Percentiles rank a stretch among this genome's conserved stretches.
Conservation (phyloP, 768 basidiomycete species). For the Suillus brevipes region DNA sequence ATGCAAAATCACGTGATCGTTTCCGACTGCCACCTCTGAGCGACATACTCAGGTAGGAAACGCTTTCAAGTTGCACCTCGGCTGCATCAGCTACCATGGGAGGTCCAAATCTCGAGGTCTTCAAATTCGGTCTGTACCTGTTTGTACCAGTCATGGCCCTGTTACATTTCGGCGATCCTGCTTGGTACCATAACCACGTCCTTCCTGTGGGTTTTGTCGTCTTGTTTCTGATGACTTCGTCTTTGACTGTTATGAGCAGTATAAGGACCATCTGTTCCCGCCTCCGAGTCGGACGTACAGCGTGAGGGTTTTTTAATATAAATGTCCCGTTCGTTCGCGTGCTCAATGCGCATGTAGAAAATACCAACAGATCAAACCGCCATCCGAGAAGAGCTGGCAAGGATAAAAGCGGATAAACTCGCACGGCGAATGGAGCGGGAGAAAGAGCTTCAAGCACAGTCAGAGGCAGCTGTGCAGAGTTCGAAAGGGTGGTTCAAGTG, state of each 20-base stretch:
- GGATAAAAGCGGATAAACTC: slow-evolving; percentile 65
- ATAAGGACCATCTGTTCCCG: slow-evolving; percentile 72
- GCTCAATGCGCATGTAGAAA: slow-evolving; percentile 36
- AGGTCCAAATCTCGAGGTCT: slow-evolving; percentile 82
- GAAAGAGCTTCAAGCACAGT: slow-evolving; percentile 34
- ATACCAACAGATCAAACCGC: slow-evolving; percentile 67
- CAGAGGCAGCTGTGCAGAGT: slow-evolving; percentile 13
- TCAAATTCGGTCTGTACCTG: slow-evolving; percentile 87
- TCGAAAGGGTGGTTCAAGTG: slow-evolving; percentile 31
- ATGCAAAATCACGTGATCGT: slow-evolving; percentile 1
- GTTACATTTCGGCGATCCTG: slow-evolving; percentile 84
- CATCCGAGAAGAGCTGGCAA: slow-evolving; percentile 67
- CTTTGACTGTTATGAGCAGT: slow-evolving; percentile 43
- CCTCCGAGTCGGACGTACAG: slow-evolving; percentile 54
- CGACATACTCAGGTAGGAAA: not conserved
- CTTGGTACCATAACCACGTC: slow-evolving; percentile 81
- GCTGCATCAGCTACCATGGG: slow-evolving; percentile 44
- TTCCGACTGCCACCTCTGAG: not conserved
- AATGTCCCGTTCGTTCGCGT: not conserved
- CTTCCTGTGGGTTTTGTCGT: slow-evolving; percentile 55
- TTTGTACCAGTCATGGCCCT: slow-evolving; percentile 81
- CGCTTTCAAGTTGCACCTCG: not conserved
- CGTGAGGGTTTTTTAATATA: slow-evolving; percentile 32
- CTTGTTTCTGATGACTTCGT: not conserved
- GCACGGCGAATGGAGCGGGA: slow-evolving; percentile 44